Base-by-base conservation (phyloP, 192 early-diverging fungal genomes). In the Coemansia reversa region DNA sequence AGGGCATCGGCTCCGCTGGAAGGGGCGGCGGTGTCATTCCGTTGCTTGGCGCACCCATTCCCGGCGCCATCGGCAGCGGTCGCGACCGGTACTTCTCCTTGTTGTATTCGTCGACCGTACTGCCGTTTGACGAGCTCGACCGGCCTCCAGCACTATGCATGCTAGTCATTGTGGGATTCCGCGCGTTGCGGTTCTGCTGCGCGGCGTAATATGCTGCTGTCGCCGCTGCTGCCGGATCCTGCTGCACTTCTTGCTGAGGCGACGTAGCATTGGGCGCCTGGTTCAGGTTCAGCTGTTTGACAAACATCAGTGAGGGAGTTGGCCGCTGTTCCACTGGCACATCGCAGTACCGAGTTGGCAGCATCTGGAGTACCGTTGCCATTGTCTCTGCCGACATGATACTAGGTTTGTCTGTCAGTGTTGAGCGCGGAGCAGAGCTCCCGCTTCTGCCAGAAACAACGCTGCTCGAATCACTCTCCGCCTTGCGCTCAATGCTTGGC, bases 331-430 rank as follows among this genome's bases (percentile, higher is more conserved):
- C 69, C 9, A 35, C 14, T 8, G 56, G 68, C 8, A 80, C 54
- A 12, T 80, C 77, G 68, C 61, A 80, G 62, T 80, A 75, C 51
- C 67, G 56, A 7, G 66, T 68, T 29, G 77, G 77, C 58, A 80
- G 69, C 55, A 69, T 58, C 29, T 55, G 63, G 51, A 68, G 22
- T 11, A 72, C 53, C 18, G 42, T 61, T 1, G 70, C 64, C 18
- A 45, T 51, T 11, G 58, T 55, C 5, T 70, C 68, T 5, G 35
- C 39, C 14, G 71, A 58, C 56, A 67, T 58, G 27, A 39, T n/a
- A 7, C n/a, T 30, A 19, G 58, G 8, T 32, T 32, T 11, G 33
- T 51, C n/a, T 27, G 53, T 60, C 19, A 66, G 52, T 29, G 52
- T 29, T 47, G 74, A 70, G 18, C n/a, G 60, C 29, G 19, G 58